Evolutionary conservation across 1,139 yeast species (phyloP).

Genomic region (Yamadazyma kanchanaburiensis): DNA sequence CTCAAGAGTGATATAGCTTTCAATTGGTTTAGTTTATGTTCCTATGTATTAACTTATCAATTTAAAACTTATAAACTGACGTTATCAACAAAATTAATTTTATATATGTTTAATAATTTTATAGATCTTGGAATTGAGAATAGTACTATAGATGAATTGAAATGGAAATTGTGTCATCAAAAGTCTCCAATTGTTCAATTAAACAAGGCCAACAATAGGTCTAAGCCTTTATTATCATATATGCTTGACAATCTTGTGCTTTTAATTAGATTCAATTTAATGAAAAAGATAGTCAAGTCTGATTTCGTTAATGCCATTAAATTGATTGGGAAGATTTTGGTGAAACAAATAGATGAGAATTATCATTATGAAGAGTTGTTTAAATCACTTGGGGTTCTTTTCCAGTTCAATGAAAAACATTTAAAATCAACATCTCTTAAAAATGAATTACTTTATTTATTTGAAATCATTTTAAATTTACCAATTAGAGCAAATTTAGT

Average conservation of each 20-base stretch:
- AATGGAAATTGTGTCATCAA: conserved; percentile 44
- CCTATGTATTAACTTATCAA: conserved; percentile 38
- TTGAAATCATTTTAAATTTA: conserved; percentile 13
- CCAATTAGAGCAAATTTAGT: conserved; percentile 24
- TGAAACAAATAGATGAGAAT: conserved; percentile 8
- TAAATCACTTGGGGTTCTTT: conserved; percentile 22
- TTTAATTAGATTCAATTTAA: conserved; percentile 37
- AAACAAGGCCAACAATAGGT: conserved; percentile 19
- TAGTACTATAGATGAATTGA: conserved; percentile 32
- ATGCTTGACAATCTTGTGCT: conserved; percentile 36
- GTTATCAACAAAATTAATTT: conserved; percentile 20
- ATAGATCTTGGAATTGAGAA: conserved; percentile 5
- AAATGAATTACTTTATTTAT: conserved; percentile 25
- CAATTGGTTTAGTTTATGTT: conserved; percentile 35
- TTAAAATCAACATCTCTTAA: conserved; percentile 9
- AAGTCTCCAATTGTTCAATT: conserved; percentile 32
- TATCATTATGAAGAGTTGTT: conserved; percentile 31
- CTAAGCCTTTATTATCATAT: conserved; percentile 32
- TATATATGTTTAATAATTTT: conserved; percentile 18
- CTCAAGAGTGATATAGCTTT: conserved; percentile 17
- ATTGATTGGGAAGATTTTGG: conserved; percentile 8
- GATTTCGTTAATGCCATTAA: conserved; percentile 18
- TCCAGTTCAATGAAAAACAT: conserved; percentile 24
- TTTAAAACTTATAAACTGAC: conserved; percentile 22
- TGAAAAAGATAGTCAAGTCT: conserved; percentile 29